phyloP scores from a whole-genome alignment of 495 filamentous ascomycete species.

The Penicillium mononematosum region DNA sequence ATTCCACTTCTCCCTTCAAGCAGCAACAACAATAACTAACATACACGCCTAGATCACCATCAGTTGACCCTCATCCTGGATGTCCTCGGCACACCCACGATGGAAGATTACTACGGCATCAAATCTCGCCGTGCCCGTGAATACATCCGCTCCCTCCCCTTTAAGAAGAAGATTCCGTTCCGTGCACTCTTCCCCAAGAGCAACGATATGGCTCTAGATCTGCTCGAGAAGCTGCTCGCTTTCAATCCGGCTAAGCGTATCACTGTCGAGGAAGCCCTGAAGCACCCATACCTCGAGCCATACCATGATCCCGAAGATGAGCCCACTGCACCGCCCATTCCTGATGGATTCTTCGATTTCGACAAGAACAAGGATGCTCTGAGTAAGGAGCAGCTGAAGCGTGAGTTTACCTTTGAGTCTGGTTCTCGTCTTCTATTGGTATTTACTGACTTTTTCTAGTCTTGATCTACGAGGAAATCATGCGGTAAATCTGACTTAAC shows the following conservation, averaged over 20 bases:
- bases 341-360: constrained; percentile 99
- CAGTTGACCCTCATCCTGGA: constrained; percentile 97
- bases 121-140: constrained; percentile 96
- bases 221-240: constrained; percentile 91
- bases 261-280: constrained; percentile 92
- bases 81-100: constrained; percentile 96
- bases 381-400: constrained; percentile 96
- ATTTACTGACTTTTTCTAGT: constrained; percentile 44
- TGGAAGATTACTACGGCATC: constrained; percentile 99
- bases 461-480: constrained; percentile 97
- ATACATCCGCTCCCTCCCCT: constrained; percentile 98
- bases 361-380: constrained; percentile 99
- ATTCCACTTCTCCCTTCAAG: constrained; percentile 9
- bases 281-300: constrained; percentile 96
- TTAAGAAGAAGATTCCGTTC: constrained; percentile 99
- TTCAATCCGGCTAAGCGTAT: constrained; percentile 99
- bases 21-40: constrained; percentile 2
- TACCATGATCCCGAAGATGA: constrained; percentile 99
- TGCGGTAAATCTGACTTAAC: constrained; percentile 65
- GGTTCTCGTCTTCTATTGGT: background rate
- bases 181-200: constrained; percentile 97
- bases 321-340: constrained; percentile 93
- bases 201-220: constrained; percentile 86
- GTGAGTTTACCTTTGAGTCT: constrained; percentile 44
- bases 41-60: constrained; percentile 73